Evolutionary conservation across 2,329 filamentous ascomycete genomes (phyloP).

Genomic region (Diaporthe humulicola): DNA sequence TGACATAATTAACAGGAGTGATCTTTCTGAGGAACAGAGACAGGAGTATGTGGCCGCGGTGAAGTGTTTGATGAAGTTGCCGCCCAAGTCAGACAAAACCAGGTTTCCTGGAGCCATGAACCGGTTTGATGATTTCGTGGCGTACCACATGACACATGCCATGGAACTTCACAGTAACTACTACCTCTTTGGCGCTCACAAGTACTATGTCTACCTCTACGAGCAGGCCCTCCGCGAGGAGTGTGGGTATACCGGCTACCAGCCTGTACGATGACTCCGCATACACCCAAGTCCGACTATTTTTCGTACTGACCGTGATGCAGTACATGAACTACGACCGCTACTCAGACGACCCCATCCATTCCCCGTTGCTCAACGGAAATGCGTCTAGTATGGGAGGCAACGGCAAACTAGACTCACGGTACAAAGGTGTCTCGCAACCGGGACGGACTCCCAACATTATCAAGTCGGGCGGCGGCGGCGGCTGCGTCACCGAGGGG

Average conservation of each 20-base stretch:
- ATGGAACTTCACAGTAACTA: constrained; percentile 39
- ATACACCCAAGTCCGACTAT: neutral
- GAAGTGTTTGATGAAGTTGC: constrained; percentile 47
- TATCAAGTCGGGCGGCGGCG: constrained; percentile 62
- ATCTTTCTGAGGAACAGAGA: constrained; percentile 43
- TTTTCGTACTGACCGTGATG: neutral
- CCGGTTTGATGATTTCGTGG: constrained; percentile 51
- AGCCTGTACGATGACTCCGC: constrained; percentile 31
- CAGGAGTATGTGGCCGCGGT: constrained; percentile 46
- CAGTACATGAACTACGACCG: constrained; percentile 40
- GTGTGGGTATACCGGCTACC: constrained; percentile 51
- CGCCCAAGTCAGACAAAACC: constrained; percentile 42
- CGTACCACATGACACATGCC: constrained; percentile 49
- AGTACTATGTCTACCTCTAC: constrained; percentile 48
- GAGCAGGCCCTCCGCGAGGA: constrained; percentile 52
- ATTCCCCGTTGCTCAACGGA: constrained; percentile 68
- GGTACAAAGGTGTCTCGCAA: constrained; percentile 41
- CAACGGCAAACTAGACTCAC: constrained; percentile 53
- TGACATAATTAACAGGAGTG: constrained; percentile 26
- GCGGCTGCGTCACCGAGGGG: constrained; percentile 65
- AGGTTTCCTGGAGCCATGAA: constrained; percentile 46
- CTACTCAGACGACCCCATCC: constrained; percentile 59
- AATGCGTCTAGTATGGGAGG: constrained; percentile 63
- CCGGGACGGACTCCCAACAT: constrained; percentile 53
- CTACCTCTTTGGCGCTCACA: constrained; percentile 47